A percentile compares a stretch with the other conserved stretches of the same genome.
Conservation (phyloP, 2,329 filamentous ascomycete genomes). For the Fusarium albidum region DNA sequence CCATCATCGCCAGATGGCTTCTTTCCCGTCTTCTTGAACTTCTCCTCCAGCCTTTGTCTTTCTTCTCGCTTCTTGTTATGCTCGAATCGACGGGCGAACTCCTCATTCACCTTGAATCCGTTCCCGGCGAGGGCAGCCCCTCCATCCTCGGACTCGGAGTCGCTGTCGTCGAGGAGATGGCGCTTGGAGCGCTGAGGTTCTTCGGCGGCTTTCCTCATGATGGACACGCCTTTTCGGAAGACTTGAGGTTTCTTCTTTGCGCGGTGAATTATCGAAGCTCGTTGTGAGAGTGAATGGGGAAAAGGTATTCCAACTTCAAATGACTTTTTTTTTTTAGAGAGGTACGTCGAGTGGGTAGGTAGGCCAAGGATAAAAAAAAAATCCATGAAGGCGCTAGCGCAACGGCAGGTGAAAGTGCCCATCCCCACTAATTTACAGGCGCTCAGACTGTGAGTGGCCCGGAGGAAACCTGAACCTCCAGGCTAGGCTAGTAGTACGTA, state of each 20-base stretch:
- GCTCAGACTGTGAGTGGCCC: too few species aligned
- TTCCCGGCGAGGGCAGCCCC: constrained; percentile 49
- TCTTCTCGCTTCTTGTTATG: constrained; percentile 98
- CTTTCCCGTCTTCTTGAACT: constrained; percentile 65
- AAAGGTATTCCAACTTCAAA: neutral
- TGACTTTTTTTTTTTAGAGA: too few species aligned
- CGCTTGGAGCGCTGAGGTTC: constrained; percentile 52
- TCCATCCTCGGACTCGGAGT: constrained; percentile 57
- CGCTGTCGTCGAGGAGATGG: constrained; percentile 64
- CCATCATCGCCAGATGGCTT: constrained; percentile 56
- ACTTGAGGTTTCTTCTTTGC: neutral
- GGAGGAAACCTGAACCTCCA: too few species aligned
- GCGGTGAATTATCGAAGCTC: neutral
- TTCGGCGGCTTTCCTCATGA: constrained; percentile 38
- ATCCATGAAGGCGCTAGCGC: too few species aligned
- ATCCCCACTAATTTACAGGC: neutral
- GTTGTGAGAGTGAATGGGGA: constrained; percentile 3
- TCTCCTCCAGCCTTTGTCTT: constrained; percentile 83
- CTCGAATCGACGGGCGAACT: constrained; percentile 89
- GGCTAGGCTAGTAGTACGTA: too few species aligned
- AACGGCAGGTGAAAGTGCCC: too few species aligned
- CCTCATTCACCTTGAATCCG: constrained; percentile 84
- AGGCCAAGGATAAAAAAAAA: neutral
- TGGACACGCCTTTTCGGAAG: neutral
- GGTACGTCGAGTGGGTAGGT: neutral